Evolutionary conservation across 345 rosid genomes (phyloP), one percentile per base, ranked within the genome.

Genomic region (Citrus australasica): DNA sequence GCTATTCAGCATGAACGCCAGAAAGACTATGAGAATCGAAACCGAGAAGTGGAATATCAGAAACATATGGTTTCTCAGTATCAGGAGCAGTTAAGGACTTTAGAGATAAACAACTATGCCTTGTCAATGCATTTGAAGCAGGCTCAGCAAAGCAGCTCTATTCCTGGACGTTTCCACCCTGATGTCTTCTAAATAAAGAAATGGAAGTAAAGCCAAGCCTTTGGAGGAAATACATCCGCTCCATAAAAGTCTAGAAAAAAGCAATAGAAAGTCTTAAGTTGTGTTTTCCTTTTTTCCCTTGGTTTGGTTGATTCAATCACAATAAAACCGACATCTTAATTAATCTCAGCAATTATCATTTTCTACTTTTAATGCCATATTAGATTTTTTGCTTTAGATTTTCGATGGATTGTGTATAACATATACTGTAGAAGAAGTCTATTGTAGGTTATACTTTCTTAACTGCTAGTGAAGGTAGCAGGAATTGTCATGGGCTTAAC

Each of bases 1-100:
- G 87, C 95, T 38, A 91, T 92, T 75, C 97, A 93, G 77, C 96
- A 95, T 73, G 97, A 95, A 73, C 94, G 97, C 16, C 95, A 91
- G 73, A 93, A 89, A 81, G 92, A 86, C 59, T 86, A 71, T 0
- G 97, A 93, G 14, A 91, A 83, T 35, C 88, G 80, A 27, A 88
- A 82, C 79, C 84, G 75, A 61, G 97, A 95, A 85, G 69, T 89
- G 79, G 88, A 87, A 65, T 83, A 91, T 35, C 79, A 89, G 83
- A 95, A 89, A 87, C 90, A 92, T 77, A 58, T 91, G 83, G 82
- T 89, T 22, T 83, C 92, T 79, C 97, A 92, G 82, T 91, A 90
- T 83, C 96, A 93, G 83, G 95, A 92, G 67, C 91, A 88, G 80
- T 42, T 92, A 75, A 88, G 94, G 83, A 89, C 79, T 67, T 89